Evolutionary conservation across 2,329 filamentous ascomycete genomes (phyloP).

Genomic region (Huntiella bhutanensis): DNA sequence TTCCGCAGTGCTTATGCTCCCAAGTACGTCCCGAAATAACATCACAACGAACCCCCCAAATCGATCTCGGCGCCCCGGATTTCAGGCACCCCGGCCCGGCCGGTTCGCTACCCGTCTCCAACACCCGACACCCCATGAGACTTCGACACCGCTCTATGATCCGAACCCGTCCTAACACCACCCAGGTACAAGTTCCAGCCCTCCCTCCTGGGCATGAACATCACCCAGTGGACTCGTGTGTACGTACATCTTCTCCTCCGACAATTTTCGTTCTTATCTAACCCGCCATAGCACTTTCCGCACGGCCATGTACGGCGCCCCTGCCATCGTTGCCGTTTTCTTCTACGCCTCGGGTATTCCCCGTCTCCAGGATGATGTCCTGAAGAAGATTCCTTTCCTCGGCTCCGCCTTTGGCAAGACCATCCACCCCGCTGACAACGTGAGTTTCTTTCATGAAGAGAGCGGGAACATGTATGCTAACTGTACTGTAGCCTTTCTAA

Average conservation of each 20-base stretch:
- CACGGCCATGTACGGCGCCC: conserved; percentile 35
- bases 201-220: conserved; percentile 33
- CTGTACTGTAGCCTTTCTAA: conserved; percentile 9
- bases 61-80: neutral
- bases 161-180: neutral
- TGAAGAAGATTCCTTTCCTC: conserved; percentile 26
- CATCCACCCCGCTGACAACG: conserved; percentile 12
- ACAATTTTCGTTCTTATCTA: neutral
- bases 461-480: neutral
- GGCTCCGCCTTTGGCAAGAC: conserved; percentile 2
- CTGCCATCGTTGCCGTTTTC: conserved; percentile 37
- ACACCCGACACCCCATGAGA: neutral
- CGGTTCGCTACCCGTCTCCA: neutral
- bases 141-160: neutral
- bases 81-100: neutral
- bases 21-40: conserved; percentile 29
- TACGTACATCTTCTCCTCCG: conserved; percentile 22
- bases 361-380: conserved; percentile 38
- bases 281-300: conserved; percentile 18
- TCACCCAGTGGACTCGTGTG: conserved; percentile 28
- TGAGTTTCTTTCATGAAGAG: conserved; percentile 1
- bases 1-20: conserved; percentile 48
- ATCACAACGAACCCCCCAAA: neutral
- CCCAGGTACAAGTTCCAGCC: conserved; percentile 40
- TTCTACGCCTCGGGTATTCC: conserved; percentile 45